A percentile compares a stretch with the other conserved stretches of the same genome.
These are phyloP conservation scores for Penicillium sp. DNA, from an alignment of 2,329 filamentous ascomycete species.

Conservation along the genomic window DNA sequence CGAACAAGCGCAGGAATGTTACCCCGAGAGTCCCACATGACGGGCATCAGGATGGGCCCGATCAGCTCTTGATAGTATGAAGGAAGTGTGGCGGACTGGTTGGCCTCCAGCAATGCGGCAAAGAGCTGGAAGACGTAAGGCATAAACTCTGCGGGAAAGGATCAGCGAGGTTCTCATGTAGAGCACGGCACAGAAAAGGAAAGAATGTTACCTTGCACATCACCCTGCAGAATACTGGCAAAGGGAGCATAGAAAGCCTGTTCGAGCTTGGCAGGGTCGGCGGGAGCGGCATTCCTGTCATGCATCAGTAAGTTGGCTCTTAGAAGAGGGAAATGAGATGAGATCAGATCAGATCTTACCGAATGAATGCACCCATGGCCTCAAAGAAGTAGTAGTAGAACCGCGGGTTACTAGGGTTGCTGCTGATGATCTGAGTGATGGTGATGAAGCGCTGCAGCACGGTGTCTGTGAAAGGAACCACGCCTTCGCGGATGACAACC, in stretches of 20 bases:
- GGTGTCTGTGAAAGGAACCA: constrained; percentile 72
- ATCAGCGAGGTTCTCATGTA: constrained; percentile 34
- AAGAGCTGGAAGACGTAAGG: constrained; percentile 97
- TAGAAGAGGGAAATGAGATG: too few species aligned
- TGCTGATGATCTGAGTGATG: constrained; percentile 89
- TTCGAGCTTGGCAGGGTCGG: constrained; percentile 75
- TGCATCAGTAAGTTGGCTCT: constrained; percentile 14
- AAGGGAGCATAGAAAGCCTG: constrained; percentile 82
- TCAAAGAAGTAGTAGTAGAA: constrained; percentile 99
- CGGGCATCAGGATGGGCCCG: constrained; percentile 75
- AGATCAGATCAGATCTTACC: constrained; percentile 44
- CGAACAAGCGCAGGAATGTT: constrained; percentile 91
- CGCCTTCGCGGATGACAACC: constrained; percentile 86
- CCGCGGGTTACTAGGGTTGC: constrained; percentile 93
- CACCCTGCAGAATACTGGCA: constrained; percentile 75
- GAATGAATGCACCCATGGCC: constrained; percentile 85
- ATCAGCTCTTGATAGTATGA: constrained; percentile 81
- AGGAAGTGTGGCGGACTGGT: constrained; percentile 76
- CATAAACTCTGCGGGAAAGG: constrained; percentile 71
- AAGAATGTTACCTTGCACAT: constrained; percentile 69
- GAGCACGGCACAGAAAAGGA: background rate
- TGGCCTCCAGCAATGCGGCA: constrained; percentile 84
- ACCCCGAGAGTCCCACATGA: constrained; percentile 87
- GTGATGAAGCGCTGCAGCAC: constrained; percentile 83
- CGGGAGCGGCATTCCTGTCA: constrained; percentile 65